Evolutionary conservation across 139 green algal genomes (phyloP), one percentile per base, ranked within the genome.

Genomic region (Chloropicon primus): DNA sequence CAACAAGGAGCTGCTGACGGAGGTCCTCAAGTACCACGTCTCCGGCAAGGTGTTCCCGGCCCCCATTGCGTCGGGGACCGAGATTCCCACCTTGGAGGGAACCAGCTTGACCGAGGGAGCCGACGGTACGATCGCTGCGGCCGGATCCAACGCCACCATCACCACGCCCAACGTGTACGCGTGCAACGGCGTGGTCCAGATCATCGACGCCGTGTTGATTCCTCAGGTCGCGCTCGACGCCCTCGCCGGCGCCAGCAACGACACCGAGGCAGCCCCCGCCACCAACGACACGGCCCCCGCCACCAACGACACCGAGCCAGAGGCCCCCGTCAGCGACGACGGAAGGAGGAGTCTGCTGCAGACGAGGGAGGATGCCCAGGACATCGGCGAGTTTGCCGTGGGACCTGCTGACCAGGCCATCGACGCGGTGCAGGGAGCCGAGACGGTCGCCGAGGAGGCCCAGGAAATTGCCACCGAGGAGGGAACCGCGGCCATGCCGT

Each of bases 1-100:
- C 0, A 5, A 85, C 22, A 21, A 77, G 3, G 53, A 76, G 71
- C 72, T 85, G 29, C 62, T 86, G 3, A 21, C 23, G 17, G 22
- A 76, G 22, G 62, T 89, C 27, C 72, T 88, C 5, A 41, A 26
- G 1, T 88, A 88, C 75, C 84, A 88, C 76, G n/a, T 89, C 17
- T 5, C 17, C 10, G 41, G 41, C 5, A 17, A 62, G 41, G 10
- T 17, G 41, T 62, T n/a, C 41, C 5, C 41, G 10, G 41, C 41
- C 17, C 10, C 5, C 41, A 62, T 62, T 62, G 41, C 17, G 41
- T 5, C 5, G 10, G 41, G 41, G 10, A 62, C 17, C 41, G 17
- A 17, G 10, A n/a, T 62, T 5, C 41, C 41, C 41, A 62, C 41
- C 17, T 17, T 62, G 41, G 41, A 62, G 41, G 41, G 41, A 62